Conservation (phyloP, 768 basidiomycete species). For the Suillus subluteus region DNA sequence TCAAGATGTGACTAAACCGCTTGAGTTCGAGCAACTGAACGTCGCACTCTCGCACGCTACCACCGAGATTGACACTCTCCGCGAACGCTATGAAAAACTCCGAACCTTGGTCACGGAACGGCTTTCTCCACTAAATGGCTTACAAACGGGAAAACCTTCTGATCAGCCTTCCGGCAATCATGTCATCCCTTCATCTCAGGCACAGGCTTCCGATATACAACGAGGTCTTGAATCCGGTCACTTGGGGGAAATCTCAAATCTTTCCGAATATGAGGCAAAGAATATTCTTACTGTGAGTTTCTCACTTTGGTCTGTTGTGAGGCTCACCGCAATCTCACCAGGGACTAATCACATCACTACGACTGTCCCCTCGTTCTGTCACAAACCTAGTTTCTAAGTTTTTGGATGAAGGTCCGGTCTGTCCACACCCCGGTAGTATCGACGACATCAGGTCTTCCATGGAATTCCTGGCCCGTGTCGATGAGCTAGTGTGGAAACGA, state of each 20-base stretch:
- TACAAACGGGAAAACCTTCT: neutral
- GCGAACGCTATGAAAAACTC: constrained; percentile 30
- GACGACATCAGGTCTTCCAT: constrained; percentile 27
- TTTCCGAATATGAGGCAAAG: constrained; percentile 31
- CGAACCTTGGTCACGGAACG: constrained; percentile 21
- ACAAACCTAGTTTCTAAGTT: neutral
- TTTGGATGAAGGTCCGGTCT: neutral
- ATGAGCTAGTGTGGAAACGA: constrained; percentile 34
- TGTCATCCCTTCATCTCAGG: neutral
- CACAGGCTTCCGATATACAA: constrained; percentile 1
- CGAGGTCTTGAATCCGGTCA: constrained; percentile 4
- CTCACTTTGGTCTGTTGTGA: neutral
- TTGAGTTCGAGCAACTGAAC: constrained; percentile 32
- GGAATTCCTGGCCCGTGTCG: constrained; percentile 28
- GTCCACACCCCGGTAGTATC: neutral
- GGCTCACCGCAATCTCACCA: neutral
- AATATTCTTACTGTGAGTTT: constrained; percentile 24
- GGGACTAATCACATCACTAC: neutral
- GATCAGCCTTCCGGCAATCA: neutral
- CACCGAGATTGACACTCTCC: constrained; percentile 30
- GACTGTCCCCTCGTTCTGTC: neutral
- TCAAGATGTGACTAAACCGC: constrained; percentile 9
- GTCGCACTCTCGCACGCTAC: constrained; percentile 25
- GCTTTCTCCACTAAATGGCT: constrained; percentile 2
- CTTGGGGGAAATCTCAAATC: constrained; percentile 16